Conservation (phyloP, 345 rosid genomes). For the Lepidium africanum region DNA sequence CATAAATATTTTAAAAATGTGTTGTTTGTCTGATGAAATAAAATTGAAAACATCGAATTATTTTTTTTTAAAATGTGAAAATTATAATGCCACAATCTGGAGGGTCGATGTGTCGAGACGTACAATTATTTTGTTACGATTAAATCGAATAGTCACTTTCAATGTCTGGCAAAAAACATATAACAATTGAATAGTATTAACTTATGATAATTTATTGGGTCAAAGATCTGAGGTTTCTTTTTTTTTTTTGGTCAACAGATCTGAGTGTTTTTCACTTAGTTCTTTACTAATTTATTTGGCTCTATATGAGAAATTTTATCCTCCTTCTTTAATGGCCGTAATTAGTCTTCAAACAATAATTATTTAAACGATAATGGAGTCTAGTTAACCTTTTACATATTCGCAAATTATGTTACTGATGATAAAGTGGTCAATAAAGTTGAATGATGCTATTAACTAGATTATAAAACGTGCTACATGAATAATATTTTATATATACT, state of each 20-base stretch:
- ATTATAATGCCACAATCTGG: slow-evolving; percentile 24
- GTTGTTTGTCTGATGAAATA: slow-evolving; percentile 13
- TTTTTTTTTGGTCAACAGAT: slow-evolving; percentile 29
- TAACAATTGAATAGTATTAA: slow-evolving; percentile 10
- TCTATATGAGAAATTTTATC: slow-evolving; percentile 12
- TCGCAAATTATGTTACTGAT: not conserved
- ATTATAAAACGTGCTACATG: slow-evolving; percentile 24
- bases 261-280: slow-evolving; percentile 17
- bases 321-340: slow-evolving; percentile 2
- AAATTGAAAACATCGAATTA: slow-evolving; percentile 24
- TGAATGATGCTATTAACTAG: slow-evolving; percentile 1
- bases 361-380: not conserved
- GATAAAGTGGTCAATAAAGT: slow-evolving; percentile 21
- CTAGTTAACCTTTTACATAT: slow-evolving; percentile 8
- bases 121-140: slow-evolving; percentile 31
- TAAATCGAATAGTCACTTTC: slow-evolving; percentile 31
- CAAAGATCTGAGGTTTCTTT: slow-evolving; percentile 26
- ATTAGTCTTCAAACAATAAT: slow-evolving; percentile 17
- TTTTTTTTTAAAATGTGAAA: not conserved
- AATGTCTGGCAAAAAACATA: slow-evolving; percentile 21
- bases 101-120: slow-evolving; percentile 32
- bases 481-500: not conserved
- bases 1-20: not conserved
- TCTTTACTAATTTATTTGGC: slow-evolving; percentile 14
- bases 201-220: slow-evolving; percentile 21